Conservation (phyloP, 1,139 yeast species). For the Meyerozyma elateridarum region DNA sequence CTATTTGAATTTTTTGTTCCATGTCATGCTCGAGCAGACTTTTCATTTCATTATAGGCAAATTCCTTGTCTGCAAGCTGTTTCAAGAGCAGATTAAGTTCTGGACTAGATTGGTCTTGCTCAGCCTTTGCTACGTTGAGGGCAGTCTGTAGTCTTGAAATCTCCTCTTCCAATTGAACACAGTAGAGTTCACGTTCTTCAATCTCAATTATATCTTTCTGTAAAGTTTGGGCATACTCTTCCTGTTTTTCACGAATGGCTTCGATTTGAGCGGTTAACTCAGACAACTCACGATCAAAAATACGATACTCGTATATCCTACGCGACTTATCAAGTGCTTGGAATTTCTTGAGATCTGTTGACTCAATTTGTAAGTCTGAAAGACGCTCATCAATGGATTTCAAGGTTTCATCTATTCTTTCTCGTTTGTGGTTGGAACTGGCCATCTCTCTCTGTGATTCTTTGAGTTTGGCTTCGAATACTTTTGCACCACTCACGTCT, state of each 20-base stretch:
- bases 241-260: conserved; percentile 56
- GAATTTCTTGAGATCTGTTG: conserved; percentile 65
- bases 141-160: conserved; percentile 37
- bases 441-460: conserved; percentile 81
- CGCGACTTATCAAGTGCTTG: conserved; percentile 65
- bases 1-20: conserved; percentile 14
- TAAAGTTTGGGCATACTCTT: conserved; percentile 43
- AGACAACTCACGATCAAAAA: conserved; percentile 71
- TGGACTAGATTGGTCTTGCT: conserved; percentile 47
- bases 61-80: conserved; percentile 38
- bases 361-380: conserved; percentile 76
- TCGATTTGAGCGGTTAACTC: conserved; percentile 61
- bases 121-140: conserved; percentile 41
- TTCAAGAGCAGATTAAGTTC: conserved; percentile 44
- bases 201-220: conserved; percentile 40
- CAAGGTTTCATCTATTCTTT: conserved; percentile 72
- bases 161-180: conserved; percentile 44
- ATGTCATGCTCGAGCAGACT: conserved; percentile 13
- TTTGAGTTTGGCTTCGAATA: conserved; percentile 75
- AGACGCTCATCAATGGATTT: conserved; percentile 66
- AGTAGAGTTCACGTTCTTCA: conserved; percentile 42
- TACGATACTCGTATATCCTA: conserved; percentile 69
- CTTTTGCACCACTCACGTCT: conserved; percentile 93
- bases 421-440: conserved; percentile 63
- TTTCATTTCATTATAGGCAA: conserved; percentile 29